These are phyloP conservation scores for Picochlorum sp. DNA, from an alignment of 139 green algal genomes.

Conservation along the genomic window DNA sequence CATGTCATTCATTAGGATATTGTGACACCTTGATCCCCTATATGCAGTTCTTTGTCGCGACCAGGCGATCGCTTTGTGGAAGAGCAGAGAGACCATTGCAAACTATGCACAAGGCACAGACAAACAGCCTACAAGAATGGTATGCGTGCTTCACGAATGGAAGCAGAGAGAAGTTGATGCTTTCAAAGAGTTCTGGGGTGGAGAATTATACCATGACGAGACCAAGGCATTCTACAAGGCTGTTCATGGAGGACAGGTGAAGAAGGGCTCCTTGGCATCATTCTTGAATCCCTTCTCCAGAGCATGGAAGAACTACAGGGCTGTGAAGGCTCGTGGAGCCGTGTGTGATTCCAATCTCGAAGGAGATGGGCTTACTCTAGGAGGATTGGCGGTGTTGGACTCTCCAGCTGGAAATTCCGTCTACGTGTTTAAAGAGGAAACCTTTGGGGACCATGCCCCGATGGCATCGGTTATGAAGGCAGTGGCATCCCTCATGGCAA, in stretches of 20 bases:
- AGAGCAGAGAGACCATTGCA: constrained; percentile 9
- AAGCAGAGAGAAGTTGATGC: constrained; percentile 22
- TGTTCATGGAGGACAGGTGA: constrained; percentile 22
- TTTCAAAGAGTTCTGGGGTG: constrained; percentile 27
- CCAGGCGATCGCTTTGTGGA: constrained; percentile 22
- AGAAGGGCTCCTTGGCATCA: constrained; percentile 4
- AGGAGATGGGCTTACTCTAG: constrained; percentile 26
- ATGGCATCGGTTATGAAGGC: constrained; percentile 8
- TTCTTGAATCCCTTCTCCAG: constrained; percentile 27
- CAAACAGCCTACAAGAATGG: constrained; percentile 15
- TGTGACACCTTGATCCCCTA: neutral
- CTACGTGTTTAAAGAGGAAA: constrained; percentile 24
- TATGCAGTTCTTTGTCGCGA: constrained; percentile 34
- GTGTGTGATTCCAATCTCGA: constrained; percentile 28
- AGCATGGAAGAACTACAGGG: constrained; percentile 17
- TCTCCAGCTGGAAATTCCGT: constrained; percentile 14
- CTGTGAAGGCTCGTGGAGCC: constrained; percentile 10
- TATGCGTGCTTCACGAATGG: constrained; percentile 31
- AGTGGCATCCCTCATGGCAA: too few species aligned
- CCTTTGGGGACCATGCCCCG: constrained; percentile 37
- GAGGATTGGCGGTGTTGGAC: constrained; percentile 25
- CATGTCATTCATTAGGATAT: too few species aligned
- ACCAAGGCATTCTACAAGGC: constrained; percentile 24
- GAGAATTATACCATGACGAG: constrained; percentile 29
- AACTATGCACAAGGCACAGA: neutral